Evolutionary conservation across 2,329 filamentous ascomycete genomes (phyloP), one percentile per base, ranked within the genome.

Genomic region (Torrubiella hemipterigena): DNA sequence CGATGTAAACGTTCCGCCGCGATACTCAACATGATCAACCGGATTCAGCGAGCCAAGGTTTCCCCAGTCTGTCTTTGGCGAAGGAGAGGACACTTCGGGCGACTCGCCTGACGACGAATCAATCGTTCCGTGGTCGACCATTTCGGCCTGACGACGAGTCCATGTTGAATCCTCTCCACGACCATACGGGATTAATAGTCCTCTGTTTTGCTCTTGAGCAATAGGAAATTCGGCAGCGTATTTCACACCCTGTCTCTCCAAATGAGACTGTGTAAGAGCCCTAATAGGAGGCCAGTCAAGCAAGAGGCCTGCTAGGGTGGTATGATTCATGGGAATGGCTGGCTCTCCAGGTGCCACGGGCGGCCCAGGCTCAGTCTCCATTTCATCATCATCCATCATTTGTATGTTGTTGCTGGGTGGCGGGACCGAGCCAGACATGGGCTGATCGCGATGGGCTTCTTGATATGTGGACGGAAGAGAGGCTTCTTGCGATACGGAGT

Each of bases 301-400:
- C 13, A 96, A 62, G 39, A 86, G 73, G 30, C 91, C 83, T 2
- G 86, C 86, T n/a, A 85, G 74, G 1, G 87, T 95, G 0, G 84
- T 93, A 48, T 96, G 89, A 42, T 93, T 83, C 17, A 77, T 72
- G 1, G 85, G 82, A 34, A 93, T 82, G 2, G 80, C 73, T 11
- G 81, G 70, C 41, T 76, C 68, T 28, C 73, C 75, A 2, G 68
- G 67, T 10, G 56, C 59, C 6, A 71, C 66, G 9, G 63, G 56
- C 7, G 65, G 63, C 7, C 66, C 65, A 14, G 68, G 65, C 27
- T 68, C 63, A 2, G 57, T 56, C 34, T 73, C 67, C 30, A 61
- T 52, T 31, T 67, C 61, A 19, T 72, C 63, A 23, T 66, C 67
- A 4, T 43, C 45, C 44, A 53, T 50, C 38, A 50, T 42, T 5